Base-by-base conservation (phyloP, 139 green algal species). In the Dunaliella primolecta region DNA sequence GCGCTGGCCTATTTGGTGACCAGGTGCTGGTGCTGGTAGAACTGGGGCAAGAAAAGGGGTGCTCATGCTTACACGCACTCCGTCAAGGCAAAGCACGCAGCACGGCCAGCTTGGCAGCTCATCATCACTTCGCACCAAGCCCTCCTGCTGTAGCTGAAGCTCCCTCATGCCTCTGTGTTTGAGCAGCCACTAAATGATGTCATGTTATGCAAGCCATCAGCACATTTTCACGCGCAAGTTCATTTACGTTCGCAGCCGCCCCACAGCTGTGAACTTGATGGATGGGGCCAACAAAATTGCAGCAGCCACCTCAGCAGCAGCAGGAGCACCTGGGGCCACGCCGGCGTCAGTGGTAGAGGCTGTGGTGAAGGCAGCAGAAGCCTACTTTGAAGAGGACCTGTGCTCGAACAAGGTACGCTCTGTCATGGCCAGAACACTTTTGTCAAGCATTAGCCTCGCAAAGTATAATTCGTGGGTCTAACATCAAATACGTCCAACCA, bases 211-310 rank as follows among this genome's bases (percentile, higher is more conserved):
- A n/a, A n/a, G n/a, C n/a, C n/a, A n/a, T n/a, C n/a, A n/a, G n/a
- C n/a, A n/a, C n/a, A n/a, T n/a, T n/a, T n/a, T n/a, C n/a, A n/a
- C n/a, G n/a, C n/a, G n/a, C n/a, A n/a, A n/a, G n/a, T n/a, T n/a
- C n/a, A n/a, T n/a, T n/a, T n/a, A n/a, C n/a, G n/a, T n/a, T n/a
- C n/a, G 83, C 92, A 98, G 93, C 85, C 94, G 97, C 7, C 97
- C 97, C 1, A 99, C 97, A 0, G 97, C 97, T 1, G 97, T 99
- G 27, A 99, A 99, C 86, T 88, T 99, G 37, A 84, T 87, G 20
- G 93, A 98, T 71, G 94, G 96, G 3, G 91, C 90, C 0, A 72
- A 87, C 24, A 91, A 93, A 74, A 88, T 99, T 24, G 92, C 90
- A 56, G 56, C 37, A 0, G 76, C 92, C 3, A 90, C 94, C 30